Percentiles rank a stretch among this genome's conserved stretches.
Conservation (phyloP, 1,284 basidiomycete genomes). For the Xerocomus alliaceus region DNA sequence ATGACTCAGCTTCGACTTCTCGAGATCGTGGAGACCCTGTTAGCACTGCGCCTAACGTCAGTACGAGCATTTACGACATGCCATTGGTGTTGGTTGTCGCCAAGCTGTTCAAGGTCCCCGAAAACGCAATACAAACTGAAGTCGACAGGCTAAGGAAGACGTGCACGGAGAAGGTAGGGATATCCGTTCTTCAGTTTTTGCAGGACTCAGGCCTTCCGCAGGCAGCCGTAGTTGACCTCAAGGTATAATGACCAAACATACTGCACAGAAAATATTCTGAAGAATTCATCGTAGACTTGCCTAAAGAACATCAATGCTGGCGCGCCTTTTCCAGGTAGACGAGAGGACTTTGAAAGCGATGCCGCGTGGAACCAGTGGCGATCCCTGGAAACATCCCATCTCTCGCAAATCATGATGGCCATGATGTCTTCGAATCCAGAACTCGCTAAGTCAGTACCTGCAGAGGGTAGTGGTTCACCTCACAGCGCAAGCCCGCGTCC, state of each 20-base stretch:
- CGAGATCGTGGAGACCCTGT: constrained; percentile 61
- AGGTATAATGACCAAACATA: constrained; percentile 53
- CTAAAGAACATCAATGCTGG: constrained; percentile 91
- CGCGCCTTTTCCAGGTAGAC: constrained; percentile 81
- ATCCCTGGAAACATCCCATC: constrained; percentile 79
- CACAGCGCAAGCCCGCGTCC: constrained; percentile 55
- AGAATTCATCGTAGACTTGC: constrained; percentile 60
- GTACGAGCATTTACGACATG: constrained; percentile 72
- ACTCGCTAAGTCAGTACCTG: constrained; percentile 78
- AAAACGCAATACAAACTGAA: constrained; percentile 74
- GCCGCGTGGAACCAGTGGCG: constrained; percentile 87
- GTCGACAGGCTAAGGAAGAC: constrained; percentile 70
- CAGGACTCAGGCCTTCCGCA: constrained; percentile 43
- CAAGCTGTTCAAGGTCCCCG: constrained; percentile 76
- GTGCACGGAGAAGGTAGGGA: constrained; percentile 81
- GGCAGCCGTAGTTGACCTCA: constrained; percentile 85
- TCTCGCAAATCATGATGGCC: constrained; percentile 88
- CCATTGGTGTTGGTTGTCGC: constrained; percentile 75
- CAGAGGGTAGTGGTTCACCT: constrained; percentile 56
- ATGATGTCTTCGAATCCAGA: constrained; percentile 91
- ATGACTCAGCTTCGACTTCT: constrained; percentile 66
- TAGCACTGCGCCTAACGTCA: constrained; percentile 49
- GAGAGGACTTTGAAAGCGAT: constrained; percentile 85
- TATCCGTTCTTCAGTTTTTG: not conserved
- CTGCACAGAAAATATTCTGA: constrained; percentile 1